These are phyloP conservation scores for Raffaelea albimanens DNA, from an alignment of 2,329 filamentous ascomycete species.

Conservation along the genomic window DNA sequence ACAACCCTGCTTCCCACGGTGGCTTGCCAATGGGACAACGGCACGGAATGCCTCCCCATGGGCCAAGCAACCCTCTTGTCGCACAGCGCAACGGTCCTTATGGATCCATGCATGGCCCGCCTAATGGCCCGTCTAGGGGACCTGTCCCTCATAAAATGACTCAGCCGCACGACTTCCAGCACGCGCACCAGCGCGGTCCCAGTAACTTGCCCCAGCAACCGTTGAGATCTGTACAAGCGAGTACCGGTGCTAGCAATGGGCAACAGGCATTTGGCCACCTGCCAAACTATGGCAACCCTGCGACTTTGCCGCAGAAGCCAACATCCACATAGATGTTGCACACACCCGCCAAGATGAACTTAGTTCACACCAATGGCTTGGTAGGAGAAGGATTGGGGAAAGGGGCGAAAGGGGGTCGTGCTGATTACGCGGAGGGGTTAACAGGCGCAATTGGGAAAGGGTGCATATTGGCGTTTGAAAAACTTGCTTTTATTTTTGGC, in stretches of 20 bases:
- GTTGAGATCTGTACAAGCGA: background rate
- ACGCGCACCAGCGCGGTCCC: slow-evolving; percentile 10
- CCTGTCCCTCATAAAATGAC: slow-evolving; percentile 3
- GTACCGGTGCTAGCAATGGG: background rate
- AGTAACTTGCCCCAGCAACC: background rate
- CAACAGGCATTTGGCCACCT: slow-evolving; percentile 40
- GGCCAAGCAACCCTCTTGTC: background rate
- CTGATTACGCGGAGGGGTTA: too few relatives aligned
- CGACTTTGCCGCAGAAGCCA: slow-evolving; percentile 50
- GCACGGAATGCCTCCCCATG: background rate
- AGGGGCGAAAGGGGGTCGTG: background rate
- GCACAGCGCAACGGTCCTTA: too few relatives aligned
- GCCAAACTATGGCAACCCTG: slow-evolving; percentile 50
- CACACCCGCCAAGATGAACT: background rate
- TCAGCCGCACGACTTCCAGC: slow-evolving; percentile 14
- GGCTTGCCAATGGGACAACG: slow-evolving; percentile 8
- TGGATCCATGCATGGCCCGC: background rate
- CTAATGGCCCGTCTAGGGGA: slow-evolving; percentile 7
- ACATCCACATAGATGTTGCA: slow-evolving; percentile 22
- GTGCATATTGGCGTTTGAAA: slow-evolving; percentile 1
- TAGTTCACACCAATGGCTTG: too few relatives aligned
- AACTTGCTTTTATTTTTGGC: too few relatives aligned
- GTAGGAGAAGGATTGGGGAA: slow-evolving; percentile 10
- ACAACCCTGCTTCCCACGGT: background rate
- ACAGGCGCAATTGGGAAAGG: background rate